Conservation (phyloP, 768 basidiomycete genomes). For the Boletus rufocinnamomeus region DNA sequence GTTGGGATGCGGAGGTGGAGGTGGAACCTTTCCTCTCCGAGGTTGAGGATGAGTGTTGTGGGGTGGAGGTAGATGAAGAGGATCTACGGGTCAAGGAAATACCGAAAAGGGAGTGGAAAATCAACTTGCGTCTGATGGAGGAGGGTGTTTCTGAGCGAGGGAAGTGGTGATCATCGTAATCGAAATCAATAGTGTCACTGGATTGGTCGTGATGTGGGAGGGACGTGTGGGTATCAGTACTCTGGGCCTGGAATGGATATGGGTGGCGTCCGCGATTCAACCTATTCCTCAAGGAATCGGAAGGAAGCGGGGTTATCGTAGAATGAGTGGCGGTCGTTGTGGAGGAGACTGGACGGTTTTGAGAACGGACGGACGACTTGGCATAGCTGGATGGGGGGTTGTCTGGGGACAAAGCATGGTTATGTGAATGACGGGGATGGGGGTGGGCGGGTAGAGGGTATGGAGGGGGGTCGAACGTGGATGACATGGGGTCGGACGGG, state of each 20-base stretch:
- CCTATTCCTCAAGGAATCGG: slow-evolving; percentile 37
- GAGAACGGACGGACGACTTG: slow-evolving; percentile 48
- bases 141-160: slow-evolving; percentile 34
- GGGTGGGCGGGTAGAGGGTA: slow-evolving; percentile 4
- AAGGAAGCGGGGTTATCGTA: slow-evolving; percentile 60
- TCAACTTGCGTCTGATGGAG: slow-evolving; percentile 26
- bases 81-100: slow-evolving; percentile 32
- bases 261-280: slow-evolving; percentile 17
- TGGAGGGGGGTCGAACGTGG: neutral
- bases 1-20: slow-evolving; percentile 26
- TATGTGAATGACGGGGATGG: slow-evolving; percentile 14
- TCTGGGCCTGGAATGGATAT: slow-evolving; percentile 19
- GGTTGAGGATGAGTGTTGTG: slow-evolving; percentile 17
- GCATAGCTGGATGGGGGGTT: slow-evolving; percentile 23
- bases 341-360: slow-evolving; percentile 65
- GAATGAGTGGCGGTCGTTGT: slow-evolving; percentile 63
- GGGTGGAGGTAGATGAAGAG: slow-evolving; percentile 23
- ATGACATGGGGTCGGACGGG: slow-evolving; percentile 12
- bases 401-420: slow-evolving; percentile 8
- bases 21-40: slow-evolving; percentile 28
- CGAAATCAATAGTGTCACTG: slow-evolving; percentile 11
- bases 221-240: slow-evolving; percentile 15
- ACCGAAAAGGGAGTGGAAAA: slow-evolving; percentile 29
- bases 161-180: slow-evolving; percentile 23
- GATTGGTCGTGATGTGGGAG: slow-evolving; percentile 16